Evolutionary conservation across 768 basidiomycete species (phyloP).

Genomic region (Kondoa malvinella): DNA sequence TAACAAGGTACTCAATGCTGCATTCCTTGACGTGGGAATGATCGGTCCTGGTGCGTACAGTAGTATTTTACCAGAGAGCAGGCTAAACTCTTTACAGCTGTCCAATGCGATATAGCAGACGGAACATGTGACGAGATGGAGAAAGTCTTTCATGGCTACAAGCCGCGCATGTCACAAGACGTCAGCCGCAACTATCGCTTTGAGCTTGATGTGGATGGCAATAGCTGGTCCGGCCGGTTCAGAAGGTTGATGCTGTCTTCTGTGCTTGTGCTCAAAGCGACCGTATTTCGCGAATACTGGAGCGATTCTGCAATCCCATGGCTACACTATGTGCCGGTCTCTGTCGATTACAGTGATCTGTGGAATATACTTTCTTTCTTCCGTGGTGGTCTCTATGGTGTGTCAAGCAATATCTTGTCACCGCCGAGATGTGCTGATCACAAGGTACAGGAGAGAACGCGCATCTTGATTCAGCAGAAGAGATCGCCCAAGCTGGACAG

Average conservation of each 20-base stretch:
- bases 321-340: conserved; percentile 35
- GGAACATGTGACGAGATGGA: conserved; percentile 24
- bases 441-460: conserved; percentile 32
- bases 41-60: conserved; percentile 25
- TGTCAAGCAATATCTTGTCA: background rate
- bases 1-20: conserved; percentile 25
- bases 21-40: conserved; percentile 27
- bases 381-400: conserved; percentile 45
- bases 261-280: conserved; percentile 12
- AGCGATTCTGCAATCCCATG: conserved; percentile 35
- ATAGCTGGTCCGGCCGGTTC: background rate
- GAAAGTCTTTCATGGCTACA: conserved; percentile 21
- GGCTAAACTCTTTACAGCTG: background rate
- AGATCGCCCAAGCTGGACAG: conserved; percentile 43
- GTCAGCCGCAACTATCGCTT: background rate
- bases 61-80: conserved; percentile 12
- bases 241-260: conserved; percentile 14
- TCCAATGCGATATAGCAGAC: conserved; percentile 6
- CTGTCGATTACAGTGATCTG: conserved; percentile 33
- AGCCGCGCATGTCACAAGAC: conserved; percentile 17
- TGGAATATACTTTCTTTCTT: conserved; percentile 60
- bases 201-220: conserved; percentile 18
- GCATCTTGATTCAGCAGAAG: conserved; percentile 45
- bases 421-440: background rate
- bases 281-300: background rate